Evolutionary conservation across 2,329 filamentous ascomycete genomes (phyloP).

Genomic region (Fusarium anguioides): DNA sequence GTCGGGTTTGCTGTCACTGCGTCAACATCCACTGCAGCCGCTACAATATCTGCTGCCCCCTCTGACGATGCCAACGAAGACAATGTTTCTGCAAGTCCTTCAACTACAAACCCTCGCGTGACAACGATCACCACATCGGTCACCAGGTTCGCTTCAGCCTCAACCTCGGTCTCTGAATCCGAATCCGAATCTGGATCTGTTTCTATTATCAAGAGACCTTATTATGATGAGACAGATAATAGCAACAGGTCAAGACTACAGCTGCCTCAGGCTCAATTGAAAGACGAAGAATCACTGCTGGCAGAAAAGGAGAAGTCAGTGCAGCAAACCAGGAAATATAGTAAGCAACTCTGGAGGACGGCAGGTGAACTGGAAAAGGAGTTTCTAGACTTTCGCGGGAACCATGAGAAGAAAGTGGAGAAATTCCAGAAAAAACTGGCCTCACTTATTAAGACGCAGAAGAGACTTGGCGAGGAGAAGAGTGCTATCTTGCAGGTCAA

Average conservation of each 20-base stretch:
- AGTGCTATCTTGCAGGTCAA: not conserved
- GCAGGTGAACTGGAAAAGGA: not conserved
- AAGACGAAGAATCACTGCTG: not conserved
- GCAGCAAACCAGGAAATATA: not conserved
- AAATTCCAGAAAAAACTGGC: too few species aligned
- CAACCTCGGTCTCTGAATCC: not conserved
- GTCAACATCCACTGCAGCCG: not conserved
- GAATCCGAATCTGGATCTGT: not conserved
- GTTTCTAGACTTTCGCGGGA: not conserved
- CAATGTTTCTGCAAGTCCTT: not conserved
- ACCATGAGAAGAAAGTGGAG: not conserved
- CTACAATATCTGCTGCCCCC: not conserved
- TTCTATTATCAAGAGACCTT: not conserved
- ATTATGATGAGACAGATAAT: not conserved
- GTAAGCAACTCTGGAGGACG: not conserved
- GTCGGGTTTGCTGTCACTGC: not conserved
- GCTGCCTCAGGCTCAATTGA: not conserved
- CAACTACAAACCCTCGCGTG: not conserved
- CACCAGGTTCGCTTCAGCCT: not conserved
- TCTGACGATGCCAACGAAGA: not conserved
- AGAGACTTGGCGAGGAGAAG: not conserved
- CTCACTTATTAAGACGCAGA: not conserved
- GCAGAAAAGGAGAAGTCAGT: not conserved
- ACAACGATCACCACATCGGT: slow-evolving; percentile 13
- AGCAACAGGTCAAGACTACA: not conserved